Base-by-base conservation (phyloP, 2,329 filamentous ascomycete genomes). In the Aaosphaeria arxii region DNA sequence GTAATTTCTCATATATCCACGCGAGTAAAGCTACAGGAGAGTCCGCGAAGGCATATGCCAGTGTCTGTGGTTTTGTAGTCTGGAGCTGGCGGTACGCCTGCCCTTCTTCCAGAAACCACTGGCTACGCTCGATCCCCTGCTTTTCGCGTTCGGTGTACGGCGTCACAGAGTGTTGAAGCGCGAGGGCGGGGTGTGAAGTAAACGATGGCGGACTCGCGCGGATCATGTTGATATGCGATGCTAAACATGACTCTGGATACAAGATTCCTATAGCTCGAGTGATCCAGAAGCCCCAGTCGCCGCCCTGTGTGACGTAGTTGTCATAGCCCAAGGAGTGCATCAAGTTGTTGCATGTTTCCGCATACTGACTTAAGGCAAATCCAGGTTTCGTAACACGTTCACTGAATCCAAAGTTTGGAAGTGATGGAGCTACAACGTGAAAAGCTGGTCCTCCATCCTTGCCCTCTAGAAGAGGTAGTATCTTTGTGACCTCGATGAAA, bases 1-100 rank as follows among this genome's bases (percentile, higher is more conserved):
- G 82, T 35, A 92, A 71, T 64, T 92, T 92, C 70, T 92, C 89
- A 55, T 88, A 88, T 32, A 92, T 84, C 89, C 89, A 94, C 0
- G 86, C 82, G 1, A 92, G 74, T 3, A 90, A 71, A 0, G 80
- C 86, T 0, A 88, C 80, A 0, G 88, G 89, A 5, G 80, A 85
- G 62, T 91, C 87, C 0, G 81, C 76, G 3, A 91, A 74, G 0
- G 76, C 83, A 59, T 88, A 89, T 0, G 84, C 85, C 0, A 91
- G 62, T 0, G 88, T 92, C 44, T 89, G 83, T 0, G 89, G 88
- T 48, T 86, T 85, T 0, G 87, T 90, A 9, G 72, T 70, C 57
- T 89, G 86, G 50, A 80, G 69, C 1, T 75, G 50, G 53, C 79
- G 76, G 63, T 89, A 89, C 3, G 80, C 83, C 6, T 62, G 67